phyloP scores from a whole-genome alignment of 148 eudicot genomes.

The Chenopodium album region DNA sequence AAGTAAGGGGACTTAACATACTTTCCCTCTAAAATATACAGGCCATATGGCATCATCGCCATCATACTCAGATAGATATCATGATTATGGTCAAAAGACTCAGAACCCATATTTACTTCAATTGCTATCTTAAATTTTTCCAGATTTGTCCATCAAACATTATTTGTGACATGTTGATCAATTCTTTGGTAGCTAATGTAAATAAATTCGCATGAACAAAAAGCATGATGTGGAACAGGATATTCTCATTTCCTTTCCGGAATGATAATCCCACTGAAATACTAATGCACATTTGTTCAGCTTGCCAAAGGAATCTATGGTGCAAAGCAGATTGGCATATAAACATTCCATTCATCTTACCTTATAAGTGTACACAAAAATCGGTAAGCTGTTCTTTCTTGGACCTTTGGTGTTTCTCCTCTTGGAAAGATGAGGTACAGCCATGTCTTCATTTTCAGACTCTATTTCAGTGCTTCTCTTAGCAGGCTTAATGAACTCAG shows the following conservation, averaged over 20 bases:
- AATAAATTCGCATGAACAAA: not conserved
- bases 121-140: not conserved
- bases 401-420: constrained; percentile 29
- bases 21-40: not conserved
- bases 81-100: no score
- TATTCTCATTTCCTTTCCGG: not conserved
- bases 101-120: not conserved
- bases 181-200: not conserved
- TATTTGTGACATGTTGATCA: not conserved
- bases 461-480: constrained; percentile 32
- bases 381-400: constrained; percentile 43
- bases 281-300: not conserved
- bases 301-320: not conserved
- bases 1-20: constrained; percentile 8
- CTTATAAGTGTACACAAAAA: constrained; percentile 79
- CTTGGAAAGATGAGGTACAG: constrained; percentile 26
- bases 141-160: not conserved
- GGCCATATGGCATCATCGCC: not conserved
- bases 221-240: not conserved
- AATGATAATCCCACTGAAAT: not conserved
- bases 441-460: constrained; percentile 41
- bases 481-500: constrained; percentile 34
- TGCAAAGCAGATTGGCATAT: not conserved
- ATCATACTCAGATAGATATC: no score
- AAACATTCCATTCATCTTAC: constrained; percentile 29